phyloP scores from a whole-genome alignment of 1,284 basidiomycete species.

The Termitomyces sp. region DNA sequence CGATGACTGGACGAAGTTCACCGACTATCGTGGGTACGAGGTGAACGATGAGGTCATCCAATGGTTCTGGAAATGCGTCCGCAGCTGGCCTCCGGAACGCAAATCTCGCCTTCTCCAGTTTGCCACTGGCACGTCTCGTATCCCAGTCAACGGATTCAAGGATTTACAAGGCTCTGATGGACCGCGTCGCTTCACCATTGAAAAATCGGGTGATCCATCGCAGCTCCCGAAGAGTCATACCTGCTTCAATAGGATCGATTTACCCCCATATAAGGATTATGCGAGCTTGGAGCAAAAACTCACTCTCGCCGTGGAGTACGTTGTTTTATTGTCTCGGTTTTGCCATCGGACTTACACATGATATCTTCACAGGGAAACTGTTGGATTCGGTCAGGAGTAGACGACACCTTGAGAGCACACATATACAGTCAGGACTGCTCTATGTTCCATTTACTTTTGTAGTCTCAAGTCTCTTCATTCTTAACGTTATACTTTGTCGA shows the following conservation, averaged over 20 bases:
- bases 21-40: constrained; percentile 71
- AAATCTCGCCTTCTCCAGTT: constrained; percentile 89
- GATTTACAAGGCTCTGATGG: constrained; percentile 93
- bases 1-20: constrained; percentile 76
- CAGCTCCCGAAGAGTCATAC: constrained; percentile 83
- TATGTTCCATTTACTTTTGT: not conserved
- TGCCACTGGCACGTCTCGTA: constrained; percentile 88
- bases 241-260: constrained; percentile 83
- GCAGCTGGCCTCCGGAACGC: constrained; percentile 89
- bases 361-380: constrained; percentile 50
- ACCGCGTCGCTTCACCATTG: constrained; percentile 84
- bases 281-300: constrained; percentile 81
- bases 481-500: not conserved
- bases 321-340: constrained; percentile 17
- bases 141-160: constrained; percentile 93
- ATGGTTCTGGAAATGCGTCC: constrained; percentile 97
- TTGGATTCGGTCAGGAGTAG: constrained; percentile 68
- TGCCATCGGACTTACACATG: constrained; percentile 2
- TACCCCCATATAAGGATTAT: constrained; percentile 83
- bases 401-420: not conserved
- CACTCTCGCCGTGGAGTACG: constrained; percentile 77
- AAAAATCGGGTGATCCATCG: constrained; percentile 84
- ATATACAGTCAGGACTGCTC: not conserved
- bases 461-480: not conserved
- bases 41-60: constrained; percentile 86